Percentiles rank a stretch among this genome's conserved stretches.
phyloP scores from a whole-genome alignment of 352 stramenopile species.

The Pythium folliculosum region DNA sequence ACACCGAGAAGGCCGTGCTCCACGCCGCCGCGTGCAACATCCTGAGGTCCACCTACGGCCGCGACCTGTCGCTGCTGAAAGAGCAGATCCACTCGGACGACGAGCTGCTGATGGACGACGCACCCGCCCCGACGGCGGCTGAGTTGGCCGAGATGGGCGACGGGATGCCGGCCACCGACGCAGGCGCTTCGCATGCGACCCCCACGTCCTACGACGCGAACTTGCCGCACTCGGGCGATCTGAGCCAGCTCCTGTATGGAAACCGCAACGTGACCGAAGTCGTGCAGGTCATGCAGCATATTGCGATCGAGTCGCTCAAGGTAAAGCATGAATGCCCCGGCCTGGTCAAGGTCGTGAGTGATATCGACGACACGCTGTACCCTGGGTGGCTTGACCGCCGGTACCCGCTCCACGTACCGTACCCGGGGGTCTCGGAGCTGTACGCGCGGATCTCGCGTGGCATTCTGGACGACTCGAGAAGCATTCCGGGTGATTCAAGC shows the following conservation, averaged over 20 bases:
- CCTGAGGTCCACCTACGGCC: constrained; percentile 63
- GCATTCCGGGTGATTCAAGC: background rate
- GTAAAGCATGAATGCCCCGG: constrained; percentile 55
- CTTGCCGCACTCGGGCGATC: constrained; percentile 65
- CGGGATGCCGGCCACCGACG: background rate
- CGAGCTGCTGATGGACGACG: constrained; percentile 42
- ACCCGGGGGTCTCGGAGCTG: constrained; percentile 76
- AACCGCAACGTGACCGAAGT: constrained; percentile 84
- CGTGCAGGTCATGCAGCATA: constrained; percentile 83
- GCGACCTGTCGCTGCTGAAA: constrained; percentile 75
- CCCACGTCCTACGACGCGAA: constrained; percentile 31
- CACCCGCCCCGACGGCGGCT: constrained; percentile 2
- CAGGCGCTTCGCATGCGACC: constrained; percentile 2
- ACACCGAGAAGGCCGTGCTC: constrained; percentile 64
- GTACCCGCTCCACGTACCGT: constrained; percentile 76
- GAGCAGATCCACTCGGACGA: constrained; percentile 78
- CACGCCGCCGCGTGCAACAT: constrained; percentile 74
- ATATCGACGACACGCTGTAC: constrained; percentile 87
- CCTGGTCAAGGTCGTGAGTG: constrained; percentile 85
- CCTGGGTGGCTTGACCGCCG: constrained; percentile 74
- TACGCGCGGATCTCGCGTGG: constrained; percentile 66
- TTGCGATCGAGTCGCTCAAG: constrained; percentile 73
- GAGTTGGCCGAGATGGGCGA: background rate
- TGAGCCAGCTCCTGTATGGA: constrained; percentile 74
- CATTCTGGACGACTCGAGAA: constrained; percentile 33